phyloP scores from a whole-genome alignment of 345 rosid genomes.

The Laguncularia racemosa region DNA sequence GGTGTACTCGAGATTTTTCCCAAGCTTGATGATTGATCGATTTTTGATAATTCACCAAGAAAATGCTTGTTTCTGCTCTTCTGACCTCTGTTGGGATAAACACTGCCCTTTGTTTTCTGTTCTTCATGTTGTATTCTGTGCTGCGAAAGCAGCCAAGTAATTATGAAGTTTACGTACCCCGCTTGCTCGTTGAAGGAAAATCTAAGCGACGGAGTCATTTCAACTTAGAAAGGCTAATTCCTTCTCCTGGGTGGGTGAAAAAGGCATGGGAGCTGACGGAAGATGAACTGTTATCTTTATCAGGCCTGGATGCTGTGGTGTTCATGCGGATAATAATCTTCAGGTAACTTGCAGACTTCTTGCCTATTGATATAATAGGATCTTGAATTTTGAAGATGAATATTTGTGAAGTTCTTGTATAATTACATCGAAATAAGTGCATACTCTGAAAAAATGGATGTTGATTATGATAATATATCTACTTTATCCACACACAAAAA shows the following conservation, averaged over 20 bases:
- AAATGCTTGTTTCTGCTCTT: constrained; percentile 91
- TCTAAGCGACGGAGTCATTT: constrained; percentile 44
- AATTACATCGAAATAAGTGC: too few species aligned
- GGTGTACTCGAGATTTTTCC: too few species aligned
- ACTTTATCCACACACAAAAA: too few species aligned
- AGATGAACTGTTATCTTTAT: constrained; percentile 44
- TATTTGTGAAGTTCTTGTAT: too few species aligned
- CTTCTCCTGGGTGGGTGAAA: constrained; percentile 80
- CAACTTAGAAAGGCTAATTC: constrained; percentile 66
- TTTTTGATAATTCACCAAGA: neutral
- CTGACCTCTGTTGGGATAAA: constrained; percentile 85
- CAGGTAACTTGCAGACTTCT: constrained; percentile 33
- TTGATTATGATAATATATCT: too few species aligned
- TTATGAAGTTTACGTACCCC: constrained; percentile 71
- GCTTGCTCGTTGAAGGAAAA: constrained; percentile 58
- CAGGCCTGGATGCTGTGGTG: constrained; percentile 85
- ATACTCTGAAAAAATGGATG: too few species aligned
- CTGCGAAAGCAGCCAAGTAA: constrained; percentile 69
- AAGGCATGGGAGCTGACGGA: constrained; percentile 72
- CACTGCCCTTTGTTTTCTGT: constrained; percentile 59
- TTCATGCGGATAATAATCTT: constrained; percentile 76
- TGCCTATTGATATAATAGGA: too few species aligned
- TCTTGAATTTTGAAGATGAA: too few species aligned
- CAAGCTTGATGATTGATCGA: too few species aligned
- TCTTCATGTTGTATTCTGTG: constrained; percentile 66